A percentile compares a stretch with the other conserved stretches of the same genome.
Evolutionary conservation across 176 grass and related monocot genomes (phyloP).

Genomic region (Calamus simplicifolius): DNA sequence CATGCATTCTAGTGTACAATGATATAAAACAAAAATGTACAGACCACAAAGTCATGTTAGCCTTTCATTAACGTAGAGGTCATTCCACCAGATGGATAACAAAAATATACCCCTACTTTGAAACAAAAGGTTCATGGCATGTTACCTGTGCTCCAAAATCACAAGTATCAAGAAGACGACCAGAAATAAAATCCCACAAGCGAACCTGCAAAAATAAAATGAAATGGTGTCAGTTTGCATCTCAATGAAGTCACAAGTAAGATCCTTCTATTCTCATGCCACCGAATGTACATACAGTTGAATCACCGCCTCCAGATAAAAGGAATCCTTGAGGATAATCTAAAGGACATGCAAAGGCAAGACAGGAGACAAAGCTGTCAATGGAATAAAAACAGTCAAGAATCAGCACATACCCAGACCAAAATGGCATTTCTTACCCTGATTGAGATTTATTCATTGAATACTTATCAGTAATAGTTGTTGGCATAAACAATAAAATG

Average conservation of each 20-base stretch:
- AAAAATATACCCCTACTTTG: too few relatives aligned
- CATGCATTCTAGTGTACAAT: too few relatives aligned
- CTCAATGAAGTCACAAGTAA: background rate
- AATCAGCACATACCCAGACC: background rate
- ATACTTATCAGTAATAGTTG: too few relatives aligned
- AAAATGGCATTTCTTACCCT: too few relatives aligned
- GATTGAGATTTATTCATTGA: too few relatives aligned
- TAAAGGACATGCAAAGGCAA: conserved; percentile 43
- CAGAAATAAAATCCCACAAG: conserved; percentile 82
- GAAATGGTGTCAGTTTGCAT: conserved; percentile 4
- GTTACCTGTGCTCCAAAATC: conserved; percentile 59
- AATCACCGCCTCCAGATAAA: conserved; percentile 93
- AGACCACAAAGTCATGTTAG: too few relatives aligned
- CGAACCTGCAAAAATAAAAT: conserved; percentile 49
- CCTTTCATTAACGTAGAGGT: too few relatives aligned
- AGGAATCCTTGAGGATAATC: conserved; percentile 45
- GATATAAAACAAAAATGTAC: too few relatives aligned
- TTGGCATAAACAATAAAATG: too few relatives aligned
- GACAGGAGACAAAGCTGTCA: conserved; percentile 83
- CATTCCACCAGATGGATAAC: too few relatives aligned
- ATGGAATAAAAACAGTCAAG: background rate
- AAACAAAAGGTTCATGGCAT: too few relatives aligned
- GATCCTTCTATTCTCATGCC: conserved; percentile 8
- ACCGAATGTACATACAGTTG: conserved; percentile 50
- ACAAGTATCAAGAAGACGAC: conserved; percentile 69